Conservation (phyloP, 73 alveolate genomes). For the Uronychia binucleata region DNA sequence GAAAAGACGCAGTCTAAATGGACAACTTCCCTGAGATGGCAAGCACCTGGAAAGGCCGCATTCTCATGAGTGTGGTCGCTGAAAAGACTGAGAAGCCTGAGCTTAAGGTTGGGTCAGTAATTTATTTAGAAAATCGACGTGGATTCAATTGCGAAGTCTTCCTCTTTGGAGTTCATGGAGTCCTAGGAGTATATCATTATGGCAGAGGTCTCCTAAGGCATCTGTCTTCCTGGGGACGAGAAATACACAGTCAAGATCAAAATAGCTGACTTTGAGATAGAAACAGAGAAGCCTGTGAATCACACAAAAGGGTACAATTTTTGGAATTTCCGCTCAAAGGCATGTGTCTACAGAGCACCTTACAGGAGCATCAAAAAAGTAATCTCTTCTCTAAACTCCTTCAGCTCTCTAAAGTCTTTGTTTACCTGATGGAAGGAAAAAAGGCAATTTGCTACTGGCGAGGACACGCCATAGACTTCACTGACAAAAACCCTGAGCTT, state of each 20-base stretch:
- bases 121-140: background rate
- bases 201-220: conserved; percentile 54
- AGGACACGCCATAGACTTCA: conserved; percentile 8
- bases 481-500: conserved; percentile 40
- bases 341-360: conserved; percentile 7
- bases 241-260: conserved; percentile 41
- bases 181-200: conserved; percentile 20
- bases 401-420: conserved; percentile 31
- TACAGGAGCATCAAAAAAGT: conserved; percentile 26
- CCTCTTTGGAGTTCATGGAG: conserved; percentile 3
- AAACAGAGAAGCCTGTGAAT: conserved; percentile 5
- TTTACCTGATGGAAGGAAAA: conserved; percentile 25
- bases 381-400: too few species aligned
- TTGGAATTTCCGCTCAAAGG: conserved; percentile 36
- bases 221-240: conserved; percentile 35
- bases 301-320: conserved; percentile 3
- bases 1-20: conserved; percentile 67
- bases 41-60: conserved; percentile 87
- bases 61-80: conserved; percentile 56
- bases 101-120: too few species aligned
- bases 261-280: conserved; percentile 48
- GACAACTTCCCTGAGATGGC: conserved; percentile 81
- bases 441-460: conserved; percentile 47
- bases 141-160: conserved; percentile 4
- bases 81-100: conserved; percentile 56